Conservation (phyloP, 441 rosid species). For the Brassica balearica region DNA sequence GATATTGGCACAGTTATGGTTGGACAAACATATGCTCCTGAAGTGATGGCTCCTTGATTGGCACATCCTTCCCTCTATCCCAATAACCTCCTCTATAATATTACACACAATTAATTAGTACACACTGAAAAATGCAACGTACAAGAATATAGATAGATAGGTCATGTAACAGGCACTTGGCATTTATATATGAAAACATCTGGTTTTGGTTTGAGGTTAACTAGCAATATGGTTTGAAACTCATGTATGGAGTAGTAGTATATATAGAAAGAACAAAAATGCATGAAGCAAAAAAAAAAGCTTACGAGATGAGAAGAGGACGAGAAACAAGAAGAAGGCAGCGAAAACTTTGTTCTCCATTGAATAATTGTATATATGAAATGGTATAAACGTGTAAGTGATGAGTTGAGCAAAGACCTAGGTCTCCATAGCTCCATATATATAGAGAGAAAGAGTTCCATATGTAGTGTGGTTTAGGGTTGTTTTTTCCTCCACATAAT, state of each 20-base stretch:
- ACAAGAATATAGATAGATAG: too few species aligned
- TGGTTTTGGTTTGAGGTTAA: neutral
- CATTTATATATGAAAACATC: neutral
- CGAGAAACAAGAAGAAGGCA: constrained; percentile 50
- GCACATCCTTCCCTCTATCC: constrained; percentile 59
- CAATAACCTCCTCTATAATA: constrained; percentile 44
- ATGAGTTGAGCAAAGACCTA: constrained; percentile 3
- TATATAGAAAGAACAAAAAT: neutral
- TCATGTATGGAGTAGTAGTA: constrained; percentile 2
- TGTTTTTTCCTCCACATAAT: neutral
- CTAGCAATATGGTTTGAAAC: neutral
- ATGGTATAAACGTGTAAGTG: neutral
- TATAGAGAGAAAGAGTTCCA: constrained; percentile 5
- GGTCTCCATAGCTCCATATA: constrained; percentile 18
- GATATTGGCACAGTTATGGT: constrained; percentile 61
- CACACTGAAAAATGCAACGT: neutral
- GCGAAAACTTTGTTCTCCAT: constrained; percentile 46
- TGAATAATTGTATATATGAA: neutral
- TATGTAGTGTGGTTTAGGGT: constrained; percentile 5
- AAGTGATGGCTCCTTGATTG: constrained; percentile 64
- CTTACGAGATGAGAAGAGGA: constrained; percentile 57
- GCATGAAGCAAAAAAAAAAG: neutral
- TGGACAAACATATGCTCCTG: constrained; percentile 47
- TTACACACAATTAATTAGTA: neutral
- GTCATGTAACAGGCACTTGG: neutral